Evolutionary conservation across 768 basidiomycete species (phyloP).

Genomic region (Tubosaeta brunneosetosa): DNA sequence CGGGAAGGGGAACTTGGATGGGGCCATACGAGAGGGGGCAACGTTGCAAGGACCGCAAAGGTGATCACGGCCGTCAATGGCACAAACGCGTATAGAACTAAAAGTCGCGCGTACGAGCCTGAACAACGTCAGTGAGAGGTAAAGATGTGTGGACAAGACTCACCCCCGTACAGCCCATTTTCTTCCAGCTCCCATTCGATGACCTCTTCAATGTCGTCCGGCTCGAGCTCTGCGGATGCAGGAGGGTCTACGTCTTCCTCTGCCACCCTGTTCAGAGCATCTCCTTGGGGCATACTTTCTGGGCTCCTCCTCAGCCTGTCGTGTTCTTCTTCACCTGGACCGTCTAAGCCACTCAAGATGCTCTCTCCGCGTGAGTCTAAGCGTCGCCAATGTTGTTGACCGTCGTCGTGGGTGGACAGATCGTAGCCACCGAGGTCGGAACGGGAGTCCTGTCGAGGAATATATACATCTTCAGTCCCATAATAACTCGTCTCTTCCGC

Average conservation of each 20-base stretch:
- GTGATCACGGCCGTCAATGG: constrained; percentile 49
- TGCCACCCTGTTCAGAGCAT: constrained; percentile 33
- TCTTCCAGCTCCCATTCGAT: constrained; percentile 45
- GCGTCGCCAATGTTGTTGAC: constrained; percentile 26
- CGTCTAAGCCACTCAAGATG: constrained; percentile 28
- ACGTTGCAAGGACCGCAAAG: constrained; percentile 45
- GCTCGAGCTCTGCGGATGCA: constrained; percentile 9
- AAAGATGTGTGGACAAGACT: constrained; percentile 9
- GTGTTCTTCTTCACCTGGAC: constrained; percentile 19
- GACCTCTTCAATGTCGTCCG: constrained; percentile 37
- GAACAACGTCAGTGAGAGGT: constrained; percentile 4
- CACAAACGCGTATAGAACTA: constrained; percentile 57
- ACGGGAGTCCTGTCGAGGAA: constrained; percentile 9
- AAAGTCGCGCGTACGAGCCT: constrained; percentile 61
- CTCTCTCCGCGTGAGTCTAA: constrained; percentile 32
- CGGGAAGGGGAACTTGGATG: constrained; percentile 32
- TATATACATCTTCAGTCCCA: constrained; percentile 4
- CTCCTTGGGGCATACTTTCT: constrained; percentile 30
- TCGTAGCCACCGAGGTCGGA: constrained; percentile 22
- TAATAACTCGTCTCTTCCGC: constrained; percentile 15
- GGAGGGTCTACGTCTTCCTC: constrained; percentile 30
- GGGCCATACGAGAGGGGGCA: constrained; percentile 50
- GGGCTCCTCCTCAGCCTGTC: constrained; percentile 31
- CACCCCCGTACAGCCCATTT: constrained; percentile 48
- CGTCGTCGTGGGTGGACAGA: constrained; percentile 17